Conservation (phyloP, 1,284 basidiomycete species). For the Papiliotrema flavescens region DNA sequence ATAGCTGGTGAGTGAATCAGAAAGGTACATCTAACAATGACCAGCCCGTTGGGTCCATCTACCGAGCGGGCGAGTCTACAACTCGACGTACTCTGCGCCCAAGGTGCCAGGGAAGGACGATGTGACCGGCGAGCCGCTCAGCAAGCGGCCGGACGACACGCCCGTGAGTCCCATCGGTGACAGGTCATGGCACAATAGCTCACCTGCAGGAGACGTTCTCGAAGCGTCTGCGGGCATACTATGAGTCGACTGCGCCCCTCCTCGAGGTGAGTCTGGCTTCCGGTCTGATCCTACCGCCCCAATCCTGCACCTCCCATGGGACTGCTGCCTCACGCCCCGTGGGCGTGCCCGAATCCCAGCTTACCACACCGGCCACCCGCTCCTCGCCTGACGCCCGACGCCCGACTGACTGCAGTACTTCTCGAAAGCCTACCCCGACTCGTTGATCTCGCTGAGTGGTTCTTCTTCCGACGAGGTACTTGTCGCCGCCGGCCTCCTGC, state of each 20-base stretch:
- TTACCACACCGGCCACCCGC: no score
- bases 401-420: conserved; percentile 57
- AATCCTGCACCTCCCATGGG: neutral
- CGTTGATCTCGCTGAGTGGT: conserved; percentile 73
- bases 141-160: conserved; percentile 87
- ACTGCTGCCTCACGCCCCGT: neutral
- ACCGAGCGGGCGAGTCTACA: conserved; percentile 90
- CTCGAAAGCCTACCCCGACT: conserved; percentile 54
- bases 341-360: no score
- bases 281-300: neutral
- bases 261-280: conserved; percentile 52
- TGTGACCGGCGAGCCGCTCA: conserved; percentile 83
- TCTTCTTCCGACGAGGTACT: conserved; percentile 82
- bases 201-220: conserved; percentile 69
- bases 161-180: conserved; percentile 58
- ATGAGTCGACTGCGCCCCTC: conserved; percentile 81
- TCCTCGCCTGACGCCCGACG: no score
- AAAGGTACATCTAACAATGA: neutral
- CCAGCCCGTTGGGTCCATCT: conserved; percentile 88
- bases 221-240: conserved; percentile 75
- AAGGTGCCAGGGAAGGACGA: conserved; percentile 84
- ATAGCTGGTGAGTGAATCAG: conserved; percentile 59
- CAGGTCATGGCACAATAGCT: neutral
- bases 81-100: conserved; percentile 84
- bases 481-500: conserved; percentile 22